phyloP scores from a whole-genome alignment of 176 grass and related monocot species.

The Eragrostis nindensis region DNA sequence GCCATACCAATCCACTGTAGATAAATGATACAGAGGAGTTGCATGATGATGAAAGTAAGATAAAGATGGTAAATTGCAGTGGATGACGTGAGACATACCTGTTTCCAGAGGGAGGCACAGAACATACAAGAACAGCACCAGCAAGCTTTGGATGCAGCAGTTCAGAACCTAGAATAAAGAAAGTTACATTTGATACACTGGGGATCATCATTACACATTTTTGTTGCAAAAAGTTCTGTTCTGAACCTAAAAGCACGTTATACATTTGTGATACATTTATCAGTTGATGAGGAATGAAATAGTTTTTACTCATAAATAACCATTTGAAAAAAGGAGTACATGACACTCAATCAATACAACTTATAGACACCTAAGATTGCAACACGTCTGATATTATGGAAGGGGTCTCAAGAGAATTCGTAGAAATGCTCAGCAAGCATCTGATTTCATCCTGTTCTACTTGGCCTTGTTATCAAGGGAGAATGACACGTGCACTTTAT shows the following conservation, averaged over 20 bases:
- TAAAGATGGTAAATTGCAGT: background rate
- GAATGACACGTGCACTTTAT: background rate
- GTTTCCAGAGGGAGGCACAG: conserved; percentile 93
- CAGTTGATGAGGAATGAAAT: conserved; percentile 19
- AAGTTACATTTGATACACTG: conserved; percentile 10
- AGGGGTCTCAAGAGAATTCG: background rate
- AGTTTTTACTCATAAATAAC: background rate
- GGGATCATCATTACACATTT: conserved; percentile 10
- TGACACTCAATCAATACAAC: background rate
- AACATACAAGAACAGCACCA: conserved; percentile 82
- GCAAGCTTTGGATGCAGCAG: conserved; percentile 55
- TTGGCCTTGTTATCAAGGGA: background rate
- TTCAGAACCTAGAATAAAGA: conserved; percentile 39
- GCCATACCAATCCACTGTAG: conserved; percentile 81
- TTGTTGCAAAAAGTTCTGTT: conserved; percentile 3
- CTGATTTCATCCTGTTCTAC: background rate
- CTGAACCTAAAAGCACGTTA: background rate
- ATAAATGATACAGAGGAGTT: conserved; percentile 32
- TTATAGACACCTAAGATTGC: background rate
- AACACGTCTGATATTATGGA: background rate
- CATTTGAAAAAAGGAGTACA: background rate
- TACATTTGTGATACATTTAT: conserved; percentile 23
- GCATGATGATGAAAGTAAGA: conserved; percentile 33
- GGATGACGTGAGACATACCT: conserved; percentile 48
- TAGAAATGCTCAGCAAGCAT: background rate